Evolutionary conservation across 331 rosid genomes (phyloP).

Genomic region (Prunus yedoensis): DNA sequence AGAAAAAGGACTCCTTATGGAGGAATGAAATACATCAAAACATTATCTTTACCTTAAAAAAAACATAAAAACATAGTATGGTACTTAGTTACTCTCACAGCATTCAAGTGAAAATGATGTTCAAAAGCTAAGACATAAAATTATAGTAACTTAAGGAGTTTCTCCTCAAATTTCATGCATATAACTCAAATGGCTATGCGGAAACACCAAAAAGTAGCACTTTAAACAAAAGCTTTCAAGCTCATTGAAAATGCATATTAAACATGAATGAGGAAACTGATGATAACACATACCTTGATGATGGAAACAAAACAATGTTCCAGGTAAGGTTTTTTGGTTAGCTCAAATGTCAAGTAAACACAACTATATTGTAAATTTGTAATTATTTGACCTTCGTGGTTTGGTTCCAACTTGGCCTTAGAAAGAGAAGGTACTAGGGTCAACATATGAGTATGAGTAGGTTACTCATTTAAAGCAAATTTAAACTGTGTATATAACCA

Average conservation of each 20-base stretch:
- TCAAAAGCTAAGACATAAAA: neutral
- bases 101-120: neutral
- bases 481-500: neutral
- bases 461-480: neutral
- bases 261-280: neutral
- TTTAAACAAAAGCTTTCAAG: neutral
- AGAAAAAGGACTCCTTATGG: neutral
- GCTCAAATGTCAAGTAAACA: neutral
- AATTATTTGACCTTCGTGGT: neutral
- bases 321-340: neutral
- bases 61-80: neutral
- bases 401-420: neutral
- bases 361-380: neutral
- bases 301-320: neutral
- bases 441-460: neutral
- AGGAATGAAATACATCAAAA: neutral
- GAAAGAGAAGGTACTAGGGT: neutral
- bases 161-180: neutral
- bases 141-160: neutral
- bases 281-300: neutral
- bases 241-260: neutral
- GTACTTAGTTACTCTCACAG: neutral
- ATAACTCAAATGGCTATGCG: neutral
- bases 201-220: neutral
- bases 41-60: neutral